phyloP scores from a whole-genome alignment of 2,329 filamentous ascomycete species.

The Fusarium udum region DNA sequence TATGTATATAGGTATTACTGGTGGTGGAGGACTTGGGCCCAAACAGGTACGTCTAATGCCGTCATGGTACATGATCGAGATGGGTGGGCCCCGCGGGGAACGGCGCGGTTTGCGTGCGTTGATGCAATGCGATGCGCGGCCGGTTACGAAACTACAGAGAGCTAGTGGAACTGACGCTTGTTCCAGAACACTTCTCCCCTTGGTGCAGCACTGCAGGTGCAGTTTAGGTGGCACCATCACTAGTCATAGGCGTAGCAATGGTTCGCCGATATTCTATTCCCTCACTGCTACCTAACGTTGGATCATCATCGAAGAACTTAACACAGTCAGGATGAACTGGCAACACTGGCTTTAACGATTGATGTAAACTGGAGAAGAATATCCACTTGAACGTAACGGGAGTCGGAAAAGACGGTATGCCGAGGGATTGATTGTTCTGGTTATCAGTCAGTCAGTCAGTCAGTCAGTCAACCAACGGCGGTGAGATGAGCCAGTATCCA shows the following conservation, averaged over 20 bases:
- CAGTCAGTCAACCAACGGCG: neutral
- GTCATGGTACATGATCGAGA: slow-evolving; percentile 38
- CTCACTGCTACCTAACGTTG: neutral
- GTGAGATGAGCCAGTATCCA: neutral
- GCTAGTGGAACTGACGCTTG: slow-evolving; percentile 32
- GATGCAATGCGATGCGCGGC: slow-evolving; percentile 17
- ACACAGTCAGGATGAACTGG: neutral
- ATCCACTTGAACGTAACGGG: neutral
- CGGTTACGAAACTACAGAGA: slow-evolving; percentile 11
- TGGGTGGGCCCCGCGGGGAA: slow-evolving; percentile 32
- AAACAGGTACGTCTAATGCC: slow-evolving; percentile 27
- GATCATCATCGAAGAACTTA: neutral
- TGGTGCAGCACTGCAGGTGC: neutral
- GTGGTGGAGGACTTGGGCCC: slow-evolving; percentile 12
- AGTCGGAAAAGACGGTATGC: neutral
- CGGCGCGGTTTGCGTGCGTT: slow-evolving; percentile 23
- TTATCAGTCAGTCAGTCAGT: slow-evolving; percentile 3
- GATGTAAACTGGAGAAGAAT: neutral
- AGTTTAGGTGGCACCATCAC: neutral
- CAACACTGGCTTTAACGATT: neutral
- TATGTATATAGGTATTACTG: neutral
- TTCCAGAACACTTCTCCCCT: slow-evolving; percentile 37
- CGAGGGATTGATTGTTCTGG: neutral
- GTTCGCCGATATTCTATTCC: slow-evolving; percentile 1
- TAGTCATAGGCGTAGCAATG: neutral